phyloP scores from a whole-genome alignment of 1,284 basidiomycete species.

The Entoloma clypeatum region DNA sequence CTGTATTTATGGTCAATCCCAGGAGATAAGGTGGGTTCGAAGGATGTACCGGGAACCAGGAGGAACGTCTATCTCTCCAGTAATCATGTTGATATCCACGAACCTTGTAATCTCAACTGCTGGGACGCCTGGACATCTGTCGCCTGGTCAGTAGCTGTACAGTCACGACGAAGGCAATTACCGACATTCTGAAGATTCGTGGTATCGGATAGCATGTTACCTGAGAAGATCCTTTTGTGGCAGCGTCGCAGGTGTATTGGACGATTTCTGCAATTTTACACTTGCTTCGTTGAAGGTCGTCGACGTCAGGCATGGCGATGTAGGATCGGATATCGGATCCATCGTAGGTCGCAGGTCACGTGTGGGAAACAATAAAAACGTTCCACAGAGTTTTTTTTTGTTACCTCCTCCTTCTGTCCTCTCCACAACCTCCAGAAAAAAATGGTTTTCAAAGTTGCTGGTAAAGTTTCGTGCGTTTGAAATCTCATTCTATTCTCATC shows the following conservation, averaged over 20 bases:
- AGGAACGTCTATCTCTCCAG: conserved; percentile 63
- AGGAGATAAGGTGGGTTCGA: background rate
- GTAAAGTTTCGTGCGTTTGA: conserved; percentile 34
- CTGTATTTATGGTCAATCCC: conserved; percentile 24
- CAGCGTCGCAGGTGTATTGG: conserved; percentile 60
- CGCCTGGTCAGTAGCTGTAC: conserved; percentile 3
- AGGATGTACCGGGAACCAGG: conserved; percentile 21
- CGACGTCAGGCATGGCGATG: conserved; percentile 2
- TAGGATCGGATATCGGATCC: background rate
- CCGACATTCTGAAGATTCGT: conserved; percentile 68
- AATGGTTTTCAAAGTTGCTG: conserved; percentile 85
- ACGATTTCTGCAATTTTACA: conserved; percentile 68
- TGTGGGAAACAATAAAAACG: conserved; percentile 34
- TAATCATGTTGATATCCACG: conserved; percentile 49
- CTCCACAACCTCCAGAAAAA: conserved; percentile 33
- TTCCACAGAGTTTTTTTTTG: conserved; percentile 36
- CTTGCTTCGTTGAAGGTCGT: conserved; percentile 3
- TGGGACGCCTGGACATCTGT: conserved; percentile 58
- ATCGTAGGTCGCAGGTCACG: conserved; percentile 24
- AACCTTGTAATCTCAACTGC: conserved; percentile 69
- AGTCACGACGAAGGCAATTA: conserved; percentile 14
- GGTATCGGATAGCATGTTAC: conserved; percentile 67
- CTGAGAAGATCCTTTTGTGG: conserved; percentile 28
- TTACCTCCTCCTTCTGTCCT: conserved; percentile 28
- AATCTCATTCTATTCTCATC: background rate